Evolutionary conservation across 2,329 filamentous ascomycete genomes (phyloP), one percentile per base, ranked within the genome.

Genomic region (Claviceps sp.): DNA sequence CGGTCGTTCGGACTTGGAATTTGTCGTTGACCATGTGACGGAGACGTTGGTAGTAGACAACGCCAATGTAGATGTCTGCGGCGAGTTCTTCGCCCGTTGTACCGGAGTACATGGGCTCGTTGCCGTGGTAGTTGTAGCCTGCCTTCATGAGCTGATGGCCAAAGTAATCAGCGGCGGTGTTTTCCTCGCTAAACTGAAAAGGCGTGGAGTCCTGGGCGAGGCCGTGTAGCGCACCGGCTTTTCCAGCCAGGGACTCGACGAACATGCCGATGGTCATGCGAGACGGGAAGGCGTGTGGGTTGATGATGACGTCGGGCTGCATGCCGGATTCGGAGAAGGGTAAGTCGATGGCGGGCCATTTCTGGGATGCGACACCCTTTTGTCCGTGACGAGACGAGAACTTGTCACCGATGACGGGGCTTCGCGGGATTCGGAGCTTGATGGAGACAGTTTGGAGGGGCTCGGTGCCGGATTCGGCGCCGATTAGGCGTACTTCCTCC

Each of bases 241-340:
- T 98, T 55, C 93, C 93, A 9, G 93, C 93, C 50, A 98, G 78
- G 5, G 90, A 96, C 73, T 98, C 93, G 64, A 98, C 82, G 69
- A 98, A 97, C 88, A 97, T 97, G 64, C 93, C 93, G 64, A 98
- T 98, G 20, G 93, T 98, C 93, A 98, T 98, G 70, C 93, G 90
- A 45, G 91, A 97, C 7, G 93, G 93, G 78, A 98, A 98, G 64
- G 93, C 93, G 77, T 98, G 93, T 42, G 93, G 93, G 72, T 98
- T 98, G 76, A 98, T 98, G 69, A 98, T 98, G 61, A 95, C 78
- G 68, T 98, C 93, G 9, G 93, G 93, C 64, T 96, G 90, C 55
- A 98, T 97, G 50, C 93, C 93, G 5, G 86, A 87, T 71, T 98
- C 93, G 2, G 88, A 89, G 70, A 97, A 98, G 3, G 93, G 93